Conservation (phyloP, 331 rosid species). For the Malus hybrid region DNA sequence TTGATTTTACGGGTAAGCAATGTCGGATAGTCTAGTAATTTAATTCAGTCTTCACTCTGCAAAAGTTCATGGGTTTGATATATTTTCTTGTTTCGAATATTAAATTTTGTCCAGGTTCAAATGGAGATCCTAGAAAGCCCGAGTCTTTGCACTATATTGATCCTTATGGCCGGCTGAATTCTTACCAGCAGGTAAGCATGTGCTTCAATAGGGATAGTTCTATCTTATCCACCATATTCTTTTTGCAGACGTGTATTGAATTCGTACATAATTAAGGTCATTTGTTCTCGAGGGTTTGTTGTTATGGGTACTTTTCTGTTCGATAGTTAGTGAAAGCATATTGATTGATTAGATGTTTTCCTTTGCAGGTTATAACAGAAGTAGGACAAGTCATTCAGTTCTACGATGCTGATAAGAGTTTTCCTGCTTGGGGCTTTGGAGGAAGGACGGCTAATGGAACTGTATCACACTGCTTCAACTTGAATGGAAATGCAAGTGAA, state of each 20-base stretch:
- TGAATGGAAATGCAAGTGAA: slow-evolving; percentile 40
- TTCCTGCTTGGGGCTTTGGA: slow-evolving; percentile 97
- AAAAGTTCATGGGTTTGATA: no score
- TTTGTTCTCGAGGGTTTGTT: background rate
- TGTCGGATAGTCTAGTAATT: background rate
- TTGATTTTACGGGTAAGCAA: slow-evolving; percentile 71
- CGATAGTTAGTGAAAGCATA: no score
- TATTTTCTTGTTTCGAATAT: no score
- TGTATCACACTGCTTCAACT: slow-evolving; percentile 31
- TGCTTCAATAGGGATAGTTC: background rate
- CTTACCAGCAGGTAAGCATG: background rate
- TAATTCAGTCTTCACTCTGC: no score
- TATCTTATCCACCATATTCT: background rate
- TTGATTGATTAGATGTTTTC: background rate
- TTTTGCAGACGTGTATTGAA: background rate
- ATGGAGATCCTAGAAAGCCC: no score
- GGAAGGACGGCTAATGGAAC: slow-evolving; percentile 24
- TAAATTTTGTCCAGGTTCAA: no score
- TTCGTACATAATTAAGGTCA: background rate
- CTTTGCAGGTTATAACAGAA: slow-evolving; percentile 63
- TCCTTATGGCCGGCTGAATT: no score
- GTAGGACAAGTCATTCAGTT: slow-evolving; percentile 89
- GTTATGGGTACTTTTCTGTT: background rate
- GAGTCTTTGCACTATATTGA: no score
- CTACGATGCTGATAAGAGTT: slow-evolving; percentile 60